Evolutionary conservation across 2,329 filamentous ascomycete genomes (phyloP).

Genomic region (Cercospora sojina): DNA sequence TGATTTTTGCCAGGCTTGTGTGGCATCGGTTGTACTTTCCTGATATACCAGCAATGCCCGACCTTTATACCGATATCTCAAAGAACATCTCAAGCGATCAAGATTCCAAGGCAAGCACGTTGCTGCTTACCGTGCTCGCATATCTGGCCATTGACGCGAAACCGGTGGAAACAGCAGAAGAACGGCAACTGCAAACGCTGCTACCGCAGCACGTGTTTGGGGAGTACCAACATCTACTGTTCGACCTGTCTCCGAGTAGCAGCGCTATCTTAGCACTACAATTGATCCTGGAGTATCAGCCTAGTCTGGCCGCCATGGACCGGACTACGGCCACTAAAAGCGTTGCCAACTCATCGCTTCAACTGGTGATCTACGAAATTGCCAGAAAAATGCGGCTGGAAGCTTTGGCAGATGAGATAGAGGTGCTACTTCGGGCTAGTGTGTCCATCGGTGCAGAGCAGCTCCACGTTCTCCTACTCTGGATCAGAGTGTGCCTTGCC

Average conservation of each 20-base stretch:
- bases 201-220: background rate
- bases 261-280: background rate
- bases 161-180: background rate
- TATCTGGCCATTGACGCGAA: background rate
- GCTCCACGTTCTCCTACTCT: background rate
- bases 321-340: background rate
- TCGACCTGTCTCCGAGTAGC: background rate
- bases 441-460: background rate
- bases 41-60: background rate
- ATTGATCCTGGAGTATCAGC: background rate
- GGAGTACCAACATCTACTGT: background rate
- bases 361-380: background rate
- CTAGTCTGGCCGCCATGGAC: background rate
- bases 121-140: background rate
- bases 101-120: background rate
- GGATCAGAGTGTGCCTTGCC: background rate
- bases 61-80: background rate
- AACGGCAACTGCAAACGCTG: background rate
- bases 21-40: background rate
- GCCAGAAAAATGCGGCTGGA: background rate
- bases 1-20: background rate
- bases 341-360: background rate
- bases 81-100: background rate
- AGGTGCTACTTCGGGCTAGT: background rate
- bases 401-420: background rate